A percentile compares a stretch with the other conserved stretches of the same genome.
Evolutionary conservation across 2,329 filamentous ascomycete genomes (phyloP).

Genomic region (Pseudocercospora musae): DNA sequence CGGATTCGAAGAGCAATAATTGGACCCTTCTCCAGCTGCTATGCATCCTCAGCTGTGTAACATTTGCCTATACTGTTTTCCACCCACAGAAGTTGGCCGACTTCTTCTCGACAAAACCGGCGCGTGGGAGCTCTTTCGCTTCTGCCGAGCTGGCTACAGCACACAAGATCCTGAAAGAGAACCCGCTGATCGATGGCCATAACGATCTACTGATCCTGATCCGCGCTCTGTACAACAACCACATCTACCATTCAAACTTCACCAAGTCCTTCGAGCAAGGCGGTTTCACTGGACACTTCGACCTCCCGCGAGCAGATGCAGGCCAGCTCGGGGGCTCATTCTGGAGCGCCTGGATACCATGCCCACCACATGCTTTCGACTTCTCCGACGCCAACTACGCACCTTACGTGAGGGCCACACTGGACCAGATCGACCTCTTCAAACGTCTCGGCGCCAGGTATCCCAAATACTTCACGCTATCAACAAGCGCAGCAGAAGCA

Average conservation of each 20-base stretch:
- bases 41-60: constrained; percentile 14
- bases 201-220: constrained; percentile 80
- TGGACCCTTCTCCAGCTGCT: constrained; percentile 14
- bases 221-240: constrained; percentile 65
- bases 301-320: constrained; percentile 68
- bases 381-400: constrained; percentile 72
- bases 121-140: neutral
- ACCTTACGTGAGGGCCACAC: constrained; percentile 62
- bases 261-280: constrained; percentile 70
- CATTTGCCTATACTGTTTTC: constrained; percentile 11
- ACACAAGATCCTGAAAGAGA: constrained; percentile 26
- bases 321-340: constrained; percentile 82
- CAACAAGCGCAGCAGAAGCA: constrained; percentile 59
- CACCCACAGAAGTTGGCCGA: constrained; percentile 10
- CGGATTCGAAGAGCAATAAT: constrained; percentile 13
- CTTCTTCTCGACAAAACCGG: constrained; percentile 5
- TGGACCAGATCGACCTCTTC: constrained; percentile 73
- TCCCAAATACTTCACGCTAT: constrained; percentile 66
- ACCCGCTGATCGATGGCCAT: constrained; percentile 65
- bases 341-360: constrained; percentile 82
- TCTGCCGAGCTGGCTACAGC: constrained; percentile 17
- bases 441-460: constrained; percentile 61
- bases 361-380: constrained; percentile 68
- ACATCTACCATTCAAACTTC: constrained; percentile 68
- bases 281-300: constrained; percentile 67